A percentile compares a stretch with the other conserved stretches of the same genome.
Conservation (phyloP, 2,329 filamentous ascomycete species). For the Penicillium digitatum region DNA sequence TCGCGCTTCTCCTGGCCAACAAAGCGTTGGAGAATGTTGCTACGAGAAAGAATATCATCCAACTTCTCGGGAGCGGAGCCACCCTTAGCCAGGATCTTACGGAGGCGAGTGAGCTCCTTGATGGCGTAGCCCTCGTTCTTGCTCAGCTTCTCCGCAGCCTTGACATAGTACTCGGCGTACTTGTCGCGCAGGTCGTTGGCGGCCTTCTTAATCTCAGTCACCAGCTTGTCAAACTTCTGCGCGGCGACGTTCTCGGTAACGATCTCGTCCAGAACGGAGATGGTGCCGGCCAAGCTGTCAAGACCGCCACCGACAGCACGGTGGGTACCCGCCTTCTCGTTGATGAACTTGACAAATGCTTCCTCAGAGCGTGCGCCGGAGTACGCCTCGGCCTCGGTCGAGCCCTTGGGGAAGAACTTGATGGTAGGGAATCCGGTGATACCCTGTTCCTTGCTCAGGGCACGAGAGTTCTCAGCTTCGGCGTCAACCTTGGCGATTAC, state of each 20-base stretch:
- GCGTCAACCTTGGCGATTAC: conserved; percentile 94
- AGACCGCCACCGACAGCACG: conserved; percentile 76
- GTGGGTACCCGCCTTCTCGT: conserved; percentile 83
- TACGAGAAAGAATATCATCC: conserved; percentile 80
- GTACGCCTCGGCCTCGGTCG: conserved; percentile 68
- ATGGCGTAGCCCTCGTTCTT: conserved; percentile 72
- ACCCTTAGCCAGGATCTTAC: conserved; percentile 79
- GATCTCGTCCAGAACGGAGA: conserved; percentile 71
- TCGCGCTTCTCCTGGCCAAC: conserved; percentile 60
- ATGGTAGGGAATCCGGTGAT: conserved; percentile 91
- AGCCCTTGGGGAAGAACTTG: conserved; percentile 92
- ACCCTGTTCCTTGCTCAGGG: conserved; percentile 68
- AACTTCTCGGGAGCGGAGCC: conserved; percentile 79
- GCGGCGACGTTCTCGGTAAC: conserved; percentile 65
- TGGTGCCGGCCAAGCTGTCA: conserved; percentile 72
- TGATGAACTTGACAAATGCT: conserved; percentile 75
- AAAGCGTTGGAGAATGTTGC: conserved; percentile 83
- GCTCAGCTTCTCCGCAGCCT: conserved; percentile 79
- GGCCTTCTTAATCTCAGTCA: conserved; percentile 68
- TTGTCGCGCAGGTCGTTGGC: conserved; percentile 67
- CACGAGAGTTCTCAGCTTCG: conserved; percentile 80
- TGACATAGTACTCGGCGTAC: conserved; percentile 91
- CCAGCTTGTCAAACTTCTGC: conserved; percentile 62
- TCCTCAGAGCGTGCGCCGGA: conserved; percentile 70
- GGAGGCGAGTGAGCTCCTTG: conserved; percentile 80